Base-by-base conservation (phyloP, 2,329 filamentous ascomycete species). In the Aspergillus neotritici region DNA sequence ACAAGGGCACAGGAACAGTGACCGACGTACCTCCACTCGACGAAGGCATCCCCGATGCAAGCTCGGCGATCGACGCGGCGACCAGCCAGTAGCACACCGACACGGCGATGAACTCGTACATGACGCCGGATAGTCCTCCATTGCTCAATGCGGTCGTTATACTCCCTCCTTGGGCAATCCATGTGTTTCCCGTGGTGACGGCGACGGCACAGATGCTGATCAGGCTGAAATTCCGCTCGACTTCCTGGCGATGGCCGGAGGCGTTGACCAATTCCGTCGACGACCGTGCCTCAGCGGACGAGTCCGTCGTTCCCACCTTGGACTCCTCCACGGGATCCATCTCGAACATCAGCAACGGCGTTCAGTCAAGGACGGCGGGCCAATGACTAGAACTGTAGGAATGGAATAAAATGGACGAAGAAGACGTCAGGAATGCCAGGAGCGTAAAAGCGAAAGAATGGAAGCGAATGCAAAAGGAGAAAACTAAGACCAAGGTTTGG, bases 171-270 rank as follows among this genome's bases (percentile, higher is more conserved):
- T 83, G 65, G 5, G 79, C 78, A 41, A 80, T 73, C 80, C 80
- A 84, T 13, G 80, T 79, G 54, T 82, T 83, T 60, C 82, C 80
- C 16, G 81, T 77, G 1, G 78, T 82, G 39, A 83, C 63, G 0
- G 77, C 79, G 35, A 79, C 70, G 16, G 77, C 79, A 40, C 78
- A 78, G 33, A 83, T 74, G 39, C 74, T 76, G 36, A 81, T 52
- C 7, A 83, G 65, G 30, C 77, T 74, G 60, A 83, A 84, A 54
- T 84, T 81, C 12, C 80, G 72, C 44, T 76, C 74, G 31, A 84
- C 64, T 58, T 84, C 79, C 60, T 84, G 80, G 48, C 68, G 70
- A 60, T 84, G 79, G 5, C 81, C 80, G 2, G 80, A 80, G 1
- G 78, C 79, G 55, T 84, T 84, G 57, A 84, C 60, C n/a, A 72